Base-by-base conservation (phyloP, 1,139 yeast genomes). In the Wickerhamomyces sp. region DNA sequence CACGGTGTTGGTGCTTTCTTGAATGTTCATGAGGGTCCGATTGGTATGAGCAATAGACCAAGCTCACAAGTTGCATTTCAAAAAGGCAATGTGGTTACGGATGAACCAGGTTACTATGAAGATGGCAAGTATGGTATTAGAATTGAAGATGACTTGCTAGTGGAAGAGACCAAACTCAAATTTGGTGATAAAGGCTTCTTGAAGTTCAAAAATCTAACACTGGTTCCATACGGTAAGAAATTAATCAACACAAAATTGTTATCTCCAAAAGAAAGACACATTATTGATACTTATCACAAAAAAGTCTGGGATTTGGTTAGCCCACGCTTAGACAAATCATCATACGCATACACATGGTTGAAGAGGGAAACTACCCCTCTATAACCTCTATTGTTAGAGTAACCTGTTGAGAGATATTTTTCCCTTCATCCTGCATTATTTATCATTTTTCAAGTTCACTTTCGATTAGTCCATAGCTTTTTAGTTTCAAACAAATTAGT, bases 1-100 rank as follows among this genome's bases (percentile, higher is more conserved):
- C 99, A 94, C 61, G 98, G 98, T n/a, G 80, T 94, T 38, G 98
- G 97, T 4, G 72, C 95, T 1, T 92, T 70, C 58, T 74, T 94
- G 48, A 92, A 92, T 57, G 98, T 92, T 31, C 98, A 94, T 60
- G 97, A 94, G 59, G 96, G 96, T 4, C 98, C 98, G 13, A 80
- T 90, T 43, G 96, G 97, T 9, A 84, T 92, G 53, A 94, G 96
- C 2, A 76, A 81, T 51, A 73, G 85, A 49, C 65, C 61, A 16
- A 52, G 51, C 21, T 48, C 62, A 52, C 56, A 18, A 47, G 55
- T 10, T 58, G 42, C 46, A 59, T 47, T 67, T 33, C 45, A 58
- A 38, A 52, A 53, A 19, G 98, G 98, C 26, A 86, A 88, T 62
- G 68, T 90, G 35, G 68, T 89, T 35, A 84, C 96, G 19, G 89